phyloP scores from a whole-genome alignment of 768 basidiomycete genomes.

The Atractiella rhizophila region DNA sequence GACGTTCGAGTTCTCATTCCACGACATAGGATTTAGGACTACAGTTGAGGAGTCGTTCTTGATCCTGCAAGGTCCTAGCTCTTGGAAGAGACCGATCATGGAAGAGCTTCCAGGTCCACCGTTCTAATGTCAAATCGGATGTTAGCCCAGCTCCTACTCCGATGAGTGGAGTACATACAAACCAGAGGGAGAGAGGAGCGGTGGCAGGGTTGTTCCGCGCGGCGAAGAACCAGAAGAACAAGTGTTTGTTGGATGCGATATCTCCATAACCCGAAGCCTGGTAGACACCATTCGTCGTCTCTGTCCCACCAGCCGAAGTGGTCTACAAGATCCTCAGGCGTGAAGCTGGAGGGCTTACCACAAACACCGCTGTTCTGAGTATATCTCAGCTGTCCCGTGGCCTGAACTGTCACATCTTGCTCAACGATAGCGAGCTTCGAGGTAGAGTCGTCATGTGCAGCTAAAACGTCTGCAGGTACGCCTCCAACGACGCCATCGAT shows the following conservation, averaged over 20 bases:
- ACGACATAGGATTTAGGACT: slow-evolving; percentile 31
- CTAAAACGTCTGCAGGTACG: no score
- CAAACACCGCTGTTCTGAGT: no score
- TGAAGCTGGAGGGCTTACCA: no score
- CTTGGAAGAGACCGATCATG: slow-evolving; percentile 41
- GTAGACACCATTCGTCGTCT: slow-evolving; percentile 31
- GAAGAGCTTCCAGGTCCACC: slow-evolving; percentile 34
- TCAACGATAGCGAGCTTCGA: no score
- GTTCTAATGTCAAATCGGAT: not conserved
- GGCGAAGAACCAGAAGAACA: slow-evolving; percentile 48
- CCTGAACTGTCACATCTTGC: no score
- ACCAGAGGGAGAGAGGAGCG: slow-evolving; percentile 41
- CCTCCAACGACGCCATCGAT: no score
- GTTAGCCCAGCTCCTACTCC: not conserved
- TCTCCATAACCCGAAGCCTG: slow-evolving; percentile 42
- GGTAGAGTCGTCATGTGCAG: no score
- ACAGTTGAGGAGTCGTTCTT: slow-evolving; percentile 38
- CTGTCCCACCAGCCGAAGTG: slow-evolving; percentile 26
- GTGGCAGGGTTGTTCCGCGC: slow-evolving; percentile 36
- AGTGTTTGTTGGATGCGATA: slow-evolving; percentile 31
- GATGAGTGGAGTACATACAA: slow-evolving; percentile 23
- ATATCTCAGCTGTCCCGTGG: no score
- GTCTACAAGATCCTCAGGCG: no score
- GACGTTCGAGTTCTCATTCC: slow-evolving; percentile 35
- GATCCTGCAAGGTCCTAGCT: slow-evolving; percentile 33